Conservation (phyloP, 2,329 filamentous ascomycete genomes). For the Aspergillus bombycis region DNA sequence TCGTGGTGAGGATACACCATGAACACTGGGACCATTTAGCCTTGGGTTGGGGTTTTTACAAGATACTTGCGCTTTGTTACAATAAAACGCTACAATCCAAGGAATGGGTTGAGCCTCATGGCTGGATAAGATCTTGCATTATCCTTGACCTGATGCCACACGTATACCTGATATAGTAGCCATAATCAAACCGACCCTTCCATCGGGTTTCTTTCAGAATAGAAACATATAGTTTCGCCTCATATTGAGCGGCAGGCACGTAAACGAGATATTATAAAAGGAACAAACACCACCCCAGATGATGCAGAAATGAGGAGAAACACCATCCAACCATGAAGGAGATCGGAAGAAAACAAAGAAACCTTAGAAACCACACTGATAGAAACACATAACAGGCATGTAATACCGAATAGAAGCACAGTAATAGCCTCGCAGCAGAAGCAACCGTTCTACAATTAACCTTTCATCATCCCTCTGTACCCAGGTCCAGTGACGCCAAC, state of each 20-base stretch:
- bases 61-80: neutral
- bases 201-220: neutral
- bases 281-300: slow-evolving; percentile 5
- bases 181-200: neutral
- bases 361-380: neutral
- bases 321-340: slow-evolving; percentile 11
- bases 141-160: neutral
- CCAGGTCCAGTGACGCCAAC: slow-evolving; percentile 6
- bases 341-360: neutral
- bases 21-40: neutral
- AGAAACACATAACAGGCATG: slow-evolving; percentile 8
- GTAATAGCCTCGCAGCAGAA: slow-evolving; percentile 5
- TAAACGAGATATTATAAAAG: slow-evolving; percentile 2
- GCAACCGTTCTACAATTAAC: slow-evolving; percentile 11
- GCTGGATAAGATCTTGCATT: neutral
- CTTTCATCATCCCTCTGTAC: slow-evolving; percentile 5
- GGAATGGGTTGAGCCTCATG: neutral
- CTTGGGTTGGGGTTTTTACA: neutral
- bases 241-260: neutral
- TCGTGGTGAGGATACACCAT: neutral
- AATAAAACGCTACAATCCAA: too few species aligned
- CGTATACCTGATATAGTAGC: slow-evolving; percentile 2
- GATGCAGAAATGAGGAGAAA: slow-evolving; percentile 5
- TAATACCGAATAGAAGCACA: slow-evolving; percentile 5
- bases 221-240: neutral